Evolutionary conservation across 306 rosid genomes (phyloP), one percentile per base, ranked within the genome.

Genomic region (Pterocarpus macrocarpus): DNA sequence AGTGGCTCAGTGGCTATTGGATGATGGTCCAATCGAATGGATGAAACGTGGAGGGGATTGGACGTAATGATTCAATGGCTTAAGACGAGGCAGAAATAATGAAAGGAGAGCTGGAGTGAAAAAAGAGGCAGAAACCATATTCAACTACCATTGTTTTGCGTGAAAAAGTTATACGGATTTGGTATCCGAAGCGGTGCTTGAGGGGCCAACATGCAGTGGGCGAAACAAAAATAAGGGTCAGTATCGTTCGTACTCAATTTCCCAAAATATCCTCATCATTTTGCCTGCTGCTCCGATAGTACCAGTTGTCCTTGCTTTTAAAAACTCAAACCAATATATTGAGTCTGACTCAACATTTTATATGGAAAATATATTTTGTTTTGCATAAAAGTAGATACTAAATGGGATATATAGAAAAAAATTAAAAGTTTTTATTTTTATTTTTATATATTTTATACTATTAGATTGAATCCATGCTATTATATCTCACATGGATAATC

Each of bases 61-160:
- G 16, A 50, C 15, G 14, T 3, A 50, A 50, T 50, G 56, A 43
- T 43, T 43, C 57, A 50, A 4, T 50, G 57, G 57, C 15, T 50
- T 43, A 43, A 43, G 47, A 14, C 17, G 57, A 50, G 57, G 57
- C 17, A 50, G 22, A 14, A 1, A 5, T 13, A 45, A 90, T 86
- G 81, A 88, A 85, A 84, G 82, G 59, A 33, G 67, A 76, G 43
- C 62, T 77, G 41, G 69, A 59, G 82, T 72, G 47, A 64, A 44
- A 83, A 66, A 83, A 47, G 80, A 45, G 22, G n/a, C 32, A 50
- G 55, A 71, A 71, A 55, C 47, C 65, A n/a, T 57, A 43, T 44
- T 71, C 83, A 57, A 56, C 52, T 70, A 11, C 58, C 87, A 85
- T 92, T 36, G 88, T 86, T 92, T 90, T 92, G 89, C 89, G 97